Evolutionary conservation across 495 filamentous ascomycete genomes (phyloP).

Genomic region (Sabuloglossum arenarium): DNA sequence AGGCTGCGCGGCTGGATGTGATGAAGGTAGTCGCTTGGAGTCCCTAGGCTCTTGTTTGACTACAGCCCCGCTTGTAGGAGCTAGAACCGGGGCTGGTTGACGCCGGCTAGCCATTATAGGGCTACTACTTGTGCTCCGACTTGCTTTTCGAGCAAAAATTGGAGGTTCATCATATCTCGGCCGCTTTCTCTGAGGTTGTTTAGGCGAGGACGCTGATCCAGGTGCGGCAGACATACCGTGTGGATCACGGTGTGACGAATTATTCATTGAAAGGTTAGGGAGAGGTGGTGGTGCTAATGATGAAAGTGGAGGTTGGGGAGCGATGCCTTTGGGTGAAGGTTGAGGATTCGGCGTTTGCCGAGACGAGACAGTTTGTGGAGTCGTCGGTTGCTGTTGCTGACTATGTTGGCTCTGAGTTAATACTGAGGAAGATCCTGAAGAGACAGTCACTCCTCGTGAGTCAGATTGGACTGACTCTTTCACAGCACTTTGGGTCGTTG

Average conservation of each 20-base stretch:
- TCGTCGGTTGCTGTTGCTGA: neutral
- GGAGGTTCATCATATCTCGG: slow-evolving; percentile 16
- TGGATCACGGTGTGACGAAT: neutral
- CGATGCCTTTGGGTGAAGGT: neutral
- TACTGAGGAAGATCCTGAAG: neutral
- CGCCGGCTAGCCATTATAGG: slow-evolving; percentile 15
- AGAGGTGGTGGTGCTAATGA: neutral
- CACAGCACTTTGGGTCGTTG: neutral
- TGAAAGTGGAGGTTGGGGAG: neutral
- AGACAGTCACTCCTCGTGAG: neutral
- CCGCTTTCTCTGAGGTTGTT: slow-evolving; percentile 14
- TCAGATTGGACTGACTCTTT: neutral
- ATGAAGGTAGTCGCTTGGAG: slow-evolving; percentile 5
- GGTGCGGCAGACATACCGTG: neutral
- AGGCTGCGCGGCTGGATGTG: slow-evolving; percentile 4
- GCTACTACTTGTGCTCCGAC: slow-evolving; percentile 16
- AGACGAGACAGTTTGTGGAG: neutral
- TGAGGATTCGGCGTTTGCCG: slow-evolving; percentile 1
- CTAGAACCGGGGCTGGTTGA: slow-evolving; percentile 7
- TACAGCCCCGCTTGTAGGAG: neutral
- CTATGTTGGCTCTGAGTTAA: neutral
- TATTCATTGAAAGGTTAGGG: neutral
- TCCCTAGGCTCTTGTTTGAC: slow-evolving; percentile 4
- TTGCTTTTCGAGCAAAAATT: slow-evolving; percentile 20
- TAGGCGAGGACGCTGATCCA: slow-evolving; percentile 12